Evolutionary conservation across 2,329 filamentous ascomycete species (phyloP), one percentile per base, ranked within the genome.

Genomic region (Fusarium sp.): DNA sequence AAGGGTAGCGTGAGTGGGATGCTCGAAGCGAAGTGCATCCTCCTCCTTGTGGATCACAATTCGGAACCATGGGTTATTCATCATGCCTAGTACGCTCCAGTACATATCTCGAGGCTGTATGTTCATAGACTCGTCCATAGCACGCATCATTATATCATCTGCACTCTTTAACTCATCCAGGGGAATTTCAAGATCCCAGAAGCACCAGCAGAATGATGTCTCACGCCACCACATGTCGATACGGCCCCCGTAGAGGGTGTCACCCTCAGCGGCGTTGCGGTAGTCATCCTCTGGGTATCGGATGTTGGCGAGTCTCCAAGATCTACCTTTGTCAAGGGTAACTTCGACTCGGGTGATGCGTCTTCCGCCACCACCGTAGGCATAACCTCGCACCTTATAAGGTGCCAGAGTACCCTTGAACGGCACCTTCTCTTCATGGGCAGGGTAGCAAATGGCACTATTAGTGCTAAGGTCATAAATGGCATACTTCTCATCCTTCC

Each of bases 41-140:
- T 86, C 87, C 68, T 95, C 91, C 63, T 91, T 91, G 59, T 90
- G 89, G 62, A 98, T 93, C 5, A 91, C 90, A 2, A 98, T 89
- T 10, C 95, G 88, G 81, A 93, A 98, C 95, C 95, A 98, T 0
- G 94, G 93, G 77, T 98, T 98, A 83, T 98, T 98, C 95, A 98
- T 98, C 95, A 98, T 98, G 0, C 95, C 95, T 44, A 98, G 84
- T 5, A 97, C 94, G 69, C 91, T 95, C 95, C 95, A 98, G 83
- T 98, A 98, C 94, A 98, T 96, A 78, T 98, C 95, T 70, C 94
- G 88, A 9, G 95, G 95, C 80, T 97, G 94, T 0, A 94, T 85
- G 82, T 93, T 94, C 90, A 98, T 92, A 62, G 92, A 89, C 74
- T 98, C 95, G 76, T 98, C 95, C 94, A 98, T 97, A 9, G 92